These are phyloP conservation scores for Phialemonium atrogriseum DNA, from an alignment of 2,329 filamentous ascomycete species.

Conservation along the genomic window DNA sequence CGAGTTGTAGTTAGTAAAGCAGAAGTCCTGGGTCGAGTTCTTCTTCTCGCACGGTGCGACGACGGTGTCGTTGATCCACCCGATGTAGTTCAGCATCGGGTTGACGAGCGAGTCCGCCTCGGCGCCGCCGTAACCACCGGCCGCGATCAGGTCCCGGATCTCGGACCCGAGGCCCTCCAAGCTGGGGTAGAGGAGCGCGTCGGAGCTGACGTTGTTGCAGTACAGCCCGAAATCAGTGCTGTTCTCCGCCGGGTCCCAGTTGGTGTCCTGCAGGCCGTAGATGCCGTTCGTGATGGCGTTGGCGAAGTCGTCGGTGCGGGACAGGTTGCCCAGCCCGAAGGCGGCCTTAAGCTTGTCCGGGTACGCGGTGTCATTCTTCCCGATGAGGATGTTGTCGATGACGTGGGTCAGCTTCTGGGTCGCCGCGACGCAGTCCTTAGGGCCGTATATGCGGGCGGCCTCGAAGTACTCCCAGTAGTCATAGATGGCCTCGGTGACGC, in stretches of 20 bases:
- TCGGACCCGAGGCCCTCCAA: slow-evolving; percentile 25
- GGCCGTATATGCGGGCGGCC: slow-evolving; percentile 38
- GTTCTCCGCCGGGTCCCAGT: slow-evolving; percentile 44
- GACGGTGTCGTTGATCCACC: slow-evolving; percentile 26
- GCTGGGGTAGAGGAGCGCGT: slow-evolving; percentile 30
- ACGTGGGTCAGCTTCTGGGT: slow-evolving; percentile 49
- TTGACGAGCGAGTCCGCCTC: slow-evolving; percentile 28
- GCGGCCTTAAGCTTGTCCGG: slow-evolving; percentile 32
- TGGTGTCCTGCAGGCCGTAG: slow-evolving; percentile 34
- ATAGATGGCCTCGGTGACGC: slow-evolving; percentile 67
- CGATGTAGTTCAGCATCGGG: slow-evolving; percentile 44
- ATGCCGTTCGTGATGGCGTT: slow-evolving; percentile 31
- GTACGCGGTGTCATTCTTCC: slow-evolving; percentile 26
- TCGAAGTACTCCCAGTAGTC: slow-evolving; percentile 63
- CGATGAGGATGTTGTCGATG: slow-evolving; percentile 42
- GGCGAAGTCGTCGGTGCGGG: slow-evolving; percentile 40
- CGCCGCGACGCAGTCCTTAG: slow-evolving; percentile 53
- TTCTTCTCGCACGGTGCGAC: slow-evolving; percentile 13
- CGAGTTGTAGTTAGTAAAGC: slow-evolving; percentile 26
- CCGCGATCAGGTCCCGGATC: slow-evolving; percentile 29
- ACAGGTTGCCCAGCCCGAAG: slow-evolving; percentile 39
- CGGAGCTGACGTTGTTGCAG: slow-evolving; percentile 37
- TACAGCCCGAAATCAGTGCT: slow-evolving; percentile 34
- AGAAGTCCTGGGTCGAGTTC: slow-evolving; percentile 23
- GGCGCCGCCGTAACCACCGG: slow-evolving; percentile 31